Evolutionary conservation across 2,329 filamentous ascomycete genomes (phyloP).

Genomic region (Talaromyces sp.): DNA sequence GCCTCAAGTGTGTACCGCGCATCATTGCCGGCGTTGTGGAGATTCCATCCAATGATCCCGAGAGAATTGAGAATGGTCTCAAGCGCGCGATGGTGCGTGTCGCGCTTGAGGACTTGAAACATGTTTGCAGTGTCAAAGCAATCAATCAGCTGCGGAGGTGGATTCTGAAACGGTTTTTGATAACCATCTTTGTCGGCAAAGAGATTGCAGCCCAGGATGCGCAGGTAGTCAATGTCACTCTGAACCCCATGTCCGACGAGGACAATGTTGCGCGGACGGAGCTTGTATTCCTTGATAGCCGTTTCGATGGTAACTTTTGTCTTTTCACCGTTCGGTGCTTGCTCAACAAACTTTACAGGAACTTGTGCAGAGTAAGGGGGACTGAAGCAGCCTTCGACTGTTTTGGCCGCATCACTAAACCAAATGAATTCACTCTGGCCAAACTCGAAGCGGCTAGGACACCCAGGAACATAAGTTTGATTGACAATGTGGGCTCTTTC

Average conservation of each 20-base stretch:
- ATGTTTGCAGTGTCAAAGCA: constrained; percentile 67
- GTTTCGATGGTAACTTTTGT: constrained; percentile 1
- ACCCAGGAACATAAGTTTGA: constrained; percentile 61
- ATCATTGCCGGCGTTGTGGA: constrained; percentile 89
- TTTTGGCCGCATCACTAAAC: constrained; percentile 37
- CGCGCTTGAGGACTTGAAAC: constrained; percentile 57
- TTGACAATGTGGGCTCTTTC: constrained; percentile 67
- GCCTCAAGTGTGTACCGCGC: constrained; percentile 72
- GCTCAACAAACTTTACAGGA: constrained; percentile 8
- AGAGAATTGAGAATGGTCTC: constrained; percentile 57
- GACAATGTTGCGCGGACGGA: constrained; percentile 53
- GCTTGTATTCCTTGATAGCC: constrained; percentile 9
- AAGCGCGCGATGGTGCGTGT: constrained; percentile 52
- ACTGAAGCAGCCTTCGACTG: constrained; percentile 51
- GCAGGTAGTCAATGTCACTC: constrained; percentile 64
- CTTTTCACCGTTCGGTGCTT: constrained; percentile 4
- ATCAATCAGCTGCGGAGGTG: constrained; percentile 49
- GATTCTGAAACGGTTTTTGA: neutral
- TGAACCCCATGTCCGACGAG: constrained; percentile 71
- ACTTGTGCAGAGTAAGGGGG: constrained; percentile 45
- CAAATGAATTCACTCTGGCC: constrained; percentile 52
- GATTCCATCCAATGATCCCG: constrained; percentile 54
- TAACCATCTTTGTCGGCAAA: constrained; percentile 12
- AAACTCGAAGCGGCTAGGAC: constrained; percentile 71
- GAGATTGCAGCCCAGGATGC: constrained; percentile 56